Percentiles rank a stretch among this genome's conserved stretches.
phyloP scores from a whole-genome alignment of 495 filamentous ascomycete genomes.

The Cenococcum geophilum region DNA sequence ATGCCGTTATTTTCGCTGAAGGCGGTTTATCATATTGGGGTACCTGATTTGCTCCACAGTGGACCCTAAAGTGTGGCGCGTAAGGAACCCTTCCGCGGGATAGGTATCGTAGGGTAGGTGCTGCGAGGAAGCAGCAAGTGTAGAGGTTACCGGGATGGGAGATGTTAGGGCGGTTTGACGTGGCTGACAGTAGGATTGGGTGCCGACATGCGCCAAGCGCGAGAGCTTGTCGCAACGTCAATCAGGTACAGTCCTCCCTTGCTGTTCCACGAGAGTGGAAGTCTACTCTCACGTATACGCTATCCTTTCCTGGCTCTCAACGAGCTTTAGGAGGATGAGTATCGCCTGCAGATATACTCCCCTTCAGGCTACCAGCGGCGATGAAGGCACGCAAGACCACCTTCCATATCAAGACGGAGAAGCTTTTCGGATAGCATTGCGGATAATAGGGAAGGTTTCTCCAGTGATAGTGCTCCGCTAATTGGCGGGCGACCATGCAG shows the following conservation, averaged over 20 bases:
- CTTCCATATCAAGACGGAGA: neutral
- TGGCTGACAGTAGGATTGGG: too few relatives aligned
- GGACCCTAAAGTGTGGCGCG: too few relatives aligned
- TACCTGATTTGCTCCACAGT: too few relatives aligned
- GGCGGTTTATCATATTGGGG: too few relatives aligned
- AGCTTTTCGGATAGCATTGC: neutral
- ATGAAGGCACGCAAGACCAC: neutral
- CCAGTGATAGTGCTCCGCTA: neutral
- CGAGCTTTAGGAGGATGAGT: neutral
- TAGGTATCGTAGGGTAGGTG: too few relatives aligned
- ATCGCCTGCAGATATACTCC: neutral
- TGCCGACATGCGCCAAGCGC: constrained; percentile 3
- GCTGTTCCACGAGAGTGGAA: neutral
- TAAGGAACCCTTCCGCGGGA: too few relatives aligned
- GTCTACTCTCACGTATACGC: neutral
- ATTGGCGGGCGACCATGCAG: neutral
- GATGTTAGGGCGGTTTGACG: too few relatives aligned
- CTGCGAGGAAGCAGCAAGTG: too few relatives aligned
- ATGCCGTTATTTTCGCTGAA: too few relatives aligned
- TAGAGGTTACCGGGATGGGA: too few relatives aligned
- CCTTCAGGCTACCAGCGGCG: neutral
- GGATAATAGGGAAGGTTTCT: neutral
- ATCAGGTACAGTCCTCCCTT: neutral
- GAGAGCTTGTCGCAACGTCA: constrained; percentile 3
- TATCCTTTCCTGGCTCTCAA: neutral